Percentiles rank a stretch among this genome's conserved stretches.
Evolutionary conservation across 2,329 filamentous ascomycete genomes (phyloP).

Genomic region (Cladosporium sp.): DNA sequence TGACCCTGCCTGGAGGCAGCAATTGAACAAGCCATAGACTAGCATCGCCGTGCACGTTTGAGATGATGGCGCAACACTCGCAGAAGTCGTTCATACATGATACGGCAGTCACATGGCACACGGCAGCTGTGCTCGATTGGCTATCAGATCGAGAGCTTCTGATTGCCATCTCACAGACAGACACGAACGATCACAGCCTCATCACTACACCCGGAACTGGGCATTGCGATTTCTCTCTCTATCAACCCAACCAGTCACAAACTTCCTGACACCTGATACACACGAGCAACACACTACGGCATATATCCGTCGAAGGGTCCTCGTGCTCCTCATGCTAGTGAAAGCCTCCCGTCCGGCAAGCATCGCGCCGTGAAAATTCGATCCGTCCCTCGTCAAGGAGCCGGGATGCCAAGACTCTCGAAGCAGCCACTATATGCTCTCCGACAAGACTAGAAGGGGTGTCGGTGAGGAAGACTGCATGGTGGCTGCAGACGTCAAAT

Average conservation of each 20-base stretch:
- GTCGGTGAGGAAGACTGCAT: slow-evolving; percentile 17
- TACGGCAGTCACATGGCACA: background rate
- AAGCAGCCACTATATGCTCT: background rate
- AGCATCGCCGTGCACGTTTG: background rate
- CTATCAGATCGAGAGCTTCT: background rate
- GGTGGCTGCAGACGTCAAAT: slow-evolving; percentile 16
- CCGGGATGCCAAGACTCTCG: background rate
- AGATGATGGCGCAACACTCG: slow-evolving; percentile 7
- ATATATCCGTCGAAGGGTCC: background rate
- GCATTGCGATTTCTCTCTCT: background rate
- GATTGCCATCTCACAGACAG: background rate
- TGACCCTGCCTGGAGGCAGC: background rate
- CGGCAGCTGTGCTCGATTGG: background rate
- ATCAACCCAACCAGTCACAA: background rate
- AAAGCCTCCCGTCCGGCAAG: background rate
- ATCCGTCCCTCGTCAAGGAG: slow-evolving; percentile 1
- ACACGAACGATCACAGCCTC: background rate
- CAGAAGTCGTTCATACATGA: background rate
- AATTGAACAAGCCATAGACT: background rate
- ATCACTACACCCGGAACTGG: background rate
- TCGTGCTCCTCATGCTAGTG: slow-evolving; percentile 3
- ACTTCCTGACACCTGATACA: background rate
- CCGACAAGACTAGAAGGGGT: background rate
- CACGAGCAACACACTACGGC: slow-evolving; percentile 8
- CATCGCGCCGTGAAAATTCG: background rate